Evolutionary conservation across 2,329 filamentous ascomycete genomes (phyloP).

Genomic region (Clarireedia paspali): DNA sequence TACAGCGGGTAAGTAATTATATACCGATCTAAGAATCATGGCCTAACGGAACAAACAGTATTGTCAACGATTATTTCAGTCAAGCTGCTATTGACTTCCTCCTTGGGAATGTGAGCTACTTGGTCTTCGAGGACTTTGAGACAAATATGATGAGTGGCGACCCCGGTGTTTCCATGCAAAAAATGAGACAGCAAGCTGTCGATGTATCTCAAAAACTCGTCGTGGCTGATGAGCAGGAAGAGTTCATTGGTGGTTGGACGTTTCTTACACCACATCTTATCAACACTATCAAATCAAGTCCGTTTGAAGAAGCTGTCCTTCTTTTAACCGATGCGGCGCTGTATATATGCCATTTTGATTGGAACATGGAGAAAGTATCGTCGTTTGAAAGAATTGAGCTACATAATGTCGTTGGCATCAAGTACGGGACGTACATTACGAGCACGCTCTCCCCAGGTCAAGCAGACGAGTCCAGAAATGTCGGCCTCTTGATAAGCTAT

Average conservation of each 20-base stretch:
- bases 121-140: constrained; percentile 91
- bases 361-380: constrained; percentile 88
- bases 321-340: constrained; percentile 78
- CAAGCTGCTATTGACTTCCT: constrained; percentile 94
- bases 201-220: constrained; percentile 83
- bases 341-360: constrained; percentile 88
- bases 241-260: constrained; percentile 85
- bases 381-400: constrained; percentile 84
- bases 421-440: constrained; percentile 82
- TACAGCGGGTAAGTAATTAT: constrained; percentile 23
- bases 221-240: constrained; percentile 73
- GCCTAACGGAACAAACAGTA: constrained; percentile 44
- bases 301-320: constrained; percentile 83
- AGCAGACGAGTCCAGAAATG: constrained; percentile 69
- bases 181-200: constrained; percentile 81
- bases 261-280: constrained; percentile 67
- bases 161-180: constrained; percentile 77
- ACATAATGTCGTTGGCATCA: constrained; percentile 62
- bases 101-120: constrained; percentile 75
- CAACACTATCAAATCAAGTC: constrained; percentile 59
- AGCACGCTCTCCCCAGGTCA: constrained; percentile 74
- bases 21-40: not conserved
- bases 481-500: constrained; percentile 78
- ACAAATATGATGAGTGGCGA: constrained; percentile 89
- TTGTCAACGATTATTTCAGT: constrained; percentile 96